These are phyloP conservation scores for Blepharisma stoltei DNA, from an alignment of 73 alveolate genomes.

Conservation along the genomic window DNA sequence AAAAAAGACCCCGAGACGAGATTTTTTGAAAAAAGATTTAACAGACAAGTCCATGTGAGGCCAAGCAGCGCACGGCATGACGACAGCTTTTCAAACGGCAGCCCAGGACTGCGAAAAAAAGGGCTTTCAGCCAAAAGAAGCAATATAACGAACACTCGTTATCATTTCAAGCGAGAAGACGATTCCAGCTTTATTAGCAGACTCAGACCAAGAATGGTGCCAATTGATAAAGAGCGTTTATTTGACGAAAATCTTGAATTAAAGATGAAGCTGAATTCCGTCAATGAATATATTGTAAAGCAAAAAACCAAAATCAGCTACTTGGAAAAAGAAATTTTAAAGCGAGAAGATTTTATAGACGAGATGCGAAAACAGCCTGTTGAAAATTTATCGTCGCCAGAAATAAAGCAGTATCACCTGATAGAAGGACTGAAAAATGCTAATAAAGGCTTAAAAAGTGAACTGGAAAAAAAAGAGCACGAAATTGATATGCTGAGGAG, in stretches of 20 bases:
- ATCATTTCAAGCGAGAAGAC: neutral
- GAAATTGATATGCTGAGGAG: slow-evolving; percentile 46
- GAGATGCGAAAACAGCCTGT: slow-evolving; percentile 9
- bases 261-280: slow-evolving; percentile 31
- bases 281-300: slow-evolving; percentile 37
- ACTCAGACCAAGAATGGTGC: slow-evolving; percentile 12
- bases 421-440: neutral
- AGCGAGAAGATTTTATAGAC: slow-evolving; percentile 14
- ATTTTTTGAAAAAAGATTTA: neutral
- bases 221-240: slow-evolving; percentile 32
- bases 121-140: neutral
- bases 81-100: neutral
- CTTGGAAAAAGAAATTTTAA: slow-evolving; percentile 32
- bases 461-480: neutral
- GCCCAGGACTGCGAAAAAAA: neutral
- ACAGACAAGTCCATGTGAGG: neutral
- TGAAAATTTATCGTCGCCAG: neutral
- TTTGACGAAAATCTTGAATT: slow-evolving; percentile 44
- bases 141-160: neutral
- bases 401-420: slow-evolving; percentile 15
- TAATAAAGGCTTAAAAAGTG: slow-evolving; percentile 2
- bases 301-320: slow-evolving; percentile 31
- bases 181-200: neutral
- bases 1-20: neutral
- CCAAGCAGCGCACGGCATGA: neutral